Percentiles rank a stretch among this genome's conserved stretches.
Conservation (phyloP, 1,284 basidiomycete species). For the Trichosporon sp. region DNA sequence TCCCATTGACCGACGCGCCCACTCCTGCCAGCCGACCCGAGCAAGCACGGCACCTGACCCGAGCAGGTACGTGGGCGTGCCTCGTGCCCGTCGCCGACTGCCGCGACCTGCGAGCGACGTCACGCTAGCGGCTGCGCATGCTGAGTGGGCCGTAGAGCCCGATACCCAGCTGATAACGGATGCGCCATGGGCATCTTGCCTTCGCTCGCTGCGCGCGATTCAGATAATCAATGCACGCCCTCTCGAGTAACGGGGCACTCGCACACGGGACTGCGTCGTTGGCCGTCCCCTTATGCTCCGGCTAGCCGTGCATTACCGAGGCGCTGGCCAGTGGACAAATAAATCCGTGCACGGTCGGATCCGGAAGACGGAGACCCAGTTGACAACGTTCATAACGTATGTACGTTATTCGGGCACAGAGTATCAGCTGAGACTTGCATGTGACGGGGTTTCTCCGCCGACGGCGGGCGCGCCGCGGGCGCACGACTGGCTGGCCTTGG, state of each 20-base stretch:
- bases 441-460: conserved; percentile 6
- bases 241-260: neutral
- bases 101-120: no score
- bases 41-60: neutral
- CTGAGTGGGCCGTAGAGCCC: neutral
- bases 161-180: neutral
- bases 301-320: neutral
- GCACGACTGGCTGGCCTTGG: neutral
- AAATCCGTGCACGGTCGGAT: neutral
- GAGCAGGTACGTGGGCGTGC: neutral
- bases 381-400: neutral
- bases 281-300: neutral
- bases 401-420: conserved; percentile 2
- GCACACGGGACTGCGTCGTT: neutral
- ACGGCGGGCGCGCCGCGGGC: neutral
- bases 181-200: neutral
- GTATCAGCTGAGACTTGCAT: conserved; percentile 6
- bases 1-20: no score
- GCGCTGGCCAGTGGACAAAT: neutral
- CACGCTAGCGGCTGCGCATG: neutral
- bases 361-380: neutral
- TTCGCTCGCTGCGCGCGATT: neutral
- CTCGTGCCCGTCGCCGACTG: neutral
- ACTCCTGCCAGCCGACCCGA: neutral
- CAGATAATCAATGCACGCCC: no score